These are phyloP conservation scores for Senna tora DNA, from an alignment of 306 rosid genomes.

Conservation along the genomic window DNA sequence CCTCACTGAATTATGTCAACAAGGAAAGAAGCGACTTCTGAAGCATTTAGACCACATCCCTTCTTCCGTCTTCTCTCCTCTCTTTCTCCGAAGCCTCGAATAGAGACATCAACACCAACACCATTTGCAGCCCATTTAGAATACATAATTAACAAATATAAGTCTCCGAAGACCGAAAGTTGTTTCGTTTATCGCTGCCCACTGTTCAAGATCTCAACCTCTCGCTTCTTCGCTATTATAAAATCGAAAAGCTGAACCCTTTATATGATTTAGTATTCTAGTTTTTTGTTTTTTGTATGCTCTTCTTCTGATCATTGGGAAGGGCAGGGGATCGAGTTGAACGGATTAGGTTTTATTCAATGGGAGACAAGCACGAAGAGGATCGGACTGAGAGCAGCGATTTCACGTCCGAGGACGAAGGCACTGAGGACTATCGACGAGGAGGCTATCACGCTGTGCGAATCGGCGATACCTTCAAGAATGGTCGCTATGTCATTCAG, in stretches of 20 bases:
- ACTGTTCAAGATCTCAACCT: neutral
- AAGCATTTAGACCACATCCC: neutral
- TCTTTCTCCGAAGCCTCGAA: constrained; percentile 12
- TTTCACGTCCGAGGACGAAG: constrained; percentile 95
- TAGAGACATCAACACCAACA: neutral
- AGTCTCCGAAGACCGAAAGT: neutral
- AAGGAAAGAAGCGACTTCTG: constrained; percentile 19
- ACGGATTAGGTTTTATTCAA: constrained; percentile 29
- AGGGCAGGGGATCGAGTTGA: neutral
- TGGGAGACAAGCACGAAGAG: constrained; percentile 61
- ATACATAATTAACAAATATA: neutral
- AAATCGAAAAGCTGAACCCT: neutral
- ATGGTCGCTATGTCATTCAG: constrained; percentile 78
- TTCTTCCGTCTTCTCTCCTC: neutral
- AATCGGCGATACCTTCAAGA: constrained; percentile 79
- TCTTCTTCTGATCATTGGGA: constrained; percentile 6
- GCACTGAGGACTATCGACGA: constrained; percentile 93
- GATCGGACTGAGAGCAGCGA: constrained; percentile 77
- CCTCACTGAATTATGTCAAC: constrained; percentile 39
- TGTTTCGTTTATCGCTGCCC: neutral
- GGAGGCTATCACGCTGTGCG: constrained; percentile 96
- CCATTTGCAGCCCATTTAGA: neutral
- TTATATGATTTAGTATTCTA: neutral
- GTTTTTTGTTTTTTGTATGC: neutral
- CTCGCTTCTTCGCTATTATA: neutral